phyloP scores from a whole-genome alignment of 106 monocot species.

The Gastrodia elata region DNA sequence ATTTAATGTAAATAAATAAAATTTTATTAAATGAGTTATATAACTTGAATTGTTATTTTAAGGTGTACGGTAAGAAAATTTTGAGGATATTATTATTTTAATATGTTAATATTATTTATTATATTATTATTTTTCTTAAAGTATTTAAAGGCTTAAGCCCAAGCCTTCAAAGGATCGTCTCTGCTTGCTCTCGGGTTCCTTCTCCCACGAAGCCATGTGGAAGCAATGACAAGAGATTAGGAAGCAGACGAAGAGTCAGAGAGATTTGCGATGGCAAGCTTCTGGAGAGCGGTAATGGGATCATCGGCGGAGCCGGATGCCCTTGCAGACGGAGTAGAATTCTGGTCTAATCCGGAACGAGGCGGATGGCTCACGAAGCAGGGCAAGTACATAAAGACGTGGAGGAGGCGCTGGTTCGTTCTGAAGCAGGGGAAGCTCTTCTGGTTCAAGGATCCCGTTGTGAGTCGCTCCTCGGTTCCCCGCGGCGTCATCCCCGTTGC shows the following conservation, averaged over 20 bases:
- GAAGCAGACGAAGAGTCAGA: background rate
- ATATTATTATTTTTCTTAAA: too few relatives aligned
- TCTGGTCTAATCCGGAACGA: slow-evolving; percentile 49
- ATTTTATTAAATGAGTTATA: too few relatives aligned
- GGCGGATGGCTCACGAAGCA: slow-evolving; percentile 54
- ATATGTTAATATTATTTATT: too few relatives aligned
- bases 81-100: too few relatives aligned
- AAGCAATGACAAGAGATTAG: background rate
- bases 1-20: too few relatives aligned
- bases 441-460: slow-evolving; percentile 47
- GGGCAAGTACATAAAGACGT: slow-evolving; percentile 65
- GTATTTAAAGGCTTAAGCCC: too few relatives aligned
- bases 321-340: slow-evolving; percentile 32
- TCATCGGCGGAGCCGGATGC: slow-evolving; percentile 4
- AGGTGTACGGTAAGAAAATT: too few relatives aligned
- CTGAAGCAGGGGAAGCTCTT: slow-evolving; percentile 63
- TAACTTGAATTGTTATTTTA: too few relatives aligned
- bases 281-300: slow-evolving; percentile 28
- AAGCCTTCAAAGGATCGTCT: background rate
- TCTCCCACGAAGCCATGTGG: background rate
- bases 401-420: slow-evolving; percentile 62
- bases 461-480: slow-evolving; percentile 42
- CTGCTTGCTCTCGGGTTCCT: background rate
- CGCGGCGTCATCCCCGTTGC: slow-evolving; percentile 53
- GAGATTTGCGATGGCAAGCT: slow-evolving; percentile 10